Evolutionary conservation across 2,329 filamentous ascomycete species (phyloP).

Genomic region (Periglandula ipomoeae): DNA sequence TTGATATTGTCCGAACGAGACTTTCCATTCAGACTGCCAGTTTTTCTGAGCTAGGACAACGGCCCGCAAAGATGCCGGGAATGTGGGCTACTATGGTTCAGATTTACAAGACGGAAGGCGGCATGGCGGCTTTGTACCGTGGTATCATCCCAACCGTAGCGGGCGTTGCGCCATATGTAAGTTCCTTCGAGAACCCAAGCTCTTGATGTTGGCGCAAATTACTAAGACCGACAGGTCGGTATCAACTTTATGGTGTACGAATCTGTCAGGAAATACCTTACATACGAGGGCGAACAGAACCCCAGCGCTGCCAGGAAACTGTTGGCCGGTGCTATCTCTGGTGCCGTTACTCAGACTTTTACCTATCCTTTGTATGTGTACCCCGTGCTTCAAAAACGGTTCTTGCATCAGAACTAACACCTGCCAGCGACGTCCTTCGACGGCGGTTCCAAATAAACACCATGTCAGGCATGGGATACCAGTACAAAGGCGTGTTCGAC

Average conservation of each 20-base stretch:
- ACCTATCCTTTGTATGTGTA: slow-evolving; percentile 88
- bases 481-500: slow-evolving; percentile 81
- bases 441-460: slow-evolving; percentile 97
- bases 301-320: slow-evolving; percentile 74
- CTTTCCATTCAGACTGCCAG: slow-evolving; percentile 98
- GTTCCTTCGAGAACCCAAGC: slow-evolving; percentile 10
- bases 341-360: slow-evolving; percentile 91
- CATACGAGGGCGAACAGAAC: slow-evolving; percentile 77
- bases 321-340: slow-evolving; percentile 84
- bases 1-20: slow-evolving; percentile 93
- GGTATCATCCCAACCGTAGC: slow-evolving; percentile 91
- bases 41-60: slow-evolving; percentile 64
- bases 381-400: background rate
- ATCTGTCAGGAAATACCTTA: slow-evolving; percentile 72
- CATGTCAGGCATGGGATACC: slow-evolving; percentile 96
- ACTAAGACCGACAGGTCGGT: slow-evolving; percentile 59
- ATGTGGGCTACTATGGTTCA: slow-evolving; percentile 77
- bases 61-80: slow-evolving; percentile 64
- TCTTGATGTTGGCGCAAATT: background rate
- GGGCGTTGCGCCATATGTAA: slow-evolving; percentile 87
- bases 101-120: slow-evolving; percentile 92
- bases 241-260: slow-evolving; percentile 99
- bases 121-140: slow-evolving; percentile 76
- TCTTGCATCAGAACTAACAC: slow-evolving; percentile 9
- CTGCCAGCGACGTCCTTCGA: slow-evolving; percentile 71